Evolutionary conservation across 441 rosid genomes (phyloP).

Genomic region (Adansonia grandidieri): DNA sequence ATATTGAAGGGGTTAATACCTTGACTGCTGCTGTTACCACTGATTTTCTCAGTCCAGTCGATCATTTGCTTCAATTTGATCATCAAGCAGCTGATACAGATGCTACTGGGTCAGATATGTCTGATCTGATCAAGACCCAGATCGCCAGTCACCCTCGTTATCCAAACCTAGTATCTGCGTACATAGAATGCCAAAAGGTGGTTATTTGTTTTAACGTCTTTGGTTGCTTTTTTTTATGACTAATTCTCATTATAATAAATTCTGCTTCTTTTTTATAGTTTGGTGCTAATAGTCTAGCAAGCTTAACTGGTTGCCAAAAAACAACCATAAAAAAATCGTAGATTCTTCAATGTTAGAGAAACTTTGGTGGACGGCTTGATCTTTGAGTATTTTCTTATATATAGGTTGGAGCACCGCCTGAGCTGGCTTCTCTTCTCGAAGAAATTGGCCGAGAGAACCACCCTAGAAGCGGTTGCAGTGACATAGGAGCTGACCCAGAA

Average conservation of each 20-base stretch:
- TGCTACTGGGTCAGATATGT: conserved; percentile 41
- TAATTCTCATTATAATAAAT: background rate
- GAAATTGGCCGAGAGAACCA: conserved; percentile 46
- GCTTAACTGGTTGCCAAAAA: background rate
- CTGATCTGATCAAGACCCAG: conserved; percentile 60
- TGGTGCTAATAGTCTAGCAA: background rate
- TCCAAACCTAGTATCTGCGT: conserved; percentile 61
- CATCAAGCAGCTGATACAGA: conserved; percentile 21
- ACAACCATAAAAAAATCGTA: background rate
- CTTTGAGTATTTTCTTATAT: background rate
- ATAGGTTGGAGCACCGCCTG: conserved; percentile 66
- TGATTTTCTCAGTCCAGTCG: conserved; percentile 30
- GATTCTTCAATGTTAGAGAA: background rate
- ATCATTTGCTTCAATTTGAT: conserved; percentile 38
- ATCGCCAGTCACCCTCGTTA: conserved; percentile 66
- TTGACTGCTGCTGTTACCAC: background rate
- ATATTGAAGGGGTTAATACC: conserved; percentile 27
- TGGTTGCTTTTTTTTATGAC: background rate
- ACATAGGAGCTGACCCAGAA: conserved; percentile 63
- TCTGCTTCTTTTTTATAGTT: background rate
- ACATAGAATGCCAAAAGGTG: conserved; percentile 67
- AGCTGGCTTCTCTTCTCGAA: conserved; percentile 50
- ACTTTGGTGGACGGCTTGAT: background rate
- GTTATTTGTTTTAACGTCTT: background rate
- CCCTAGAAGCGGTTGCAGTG: conserved; percentile 30